These are phyloP conservation scores for Colletotrichum godetiae DNA, from an alignment of 2,329 filamentous ascomycete genomes.

Conservation along the genomic window DNA sequence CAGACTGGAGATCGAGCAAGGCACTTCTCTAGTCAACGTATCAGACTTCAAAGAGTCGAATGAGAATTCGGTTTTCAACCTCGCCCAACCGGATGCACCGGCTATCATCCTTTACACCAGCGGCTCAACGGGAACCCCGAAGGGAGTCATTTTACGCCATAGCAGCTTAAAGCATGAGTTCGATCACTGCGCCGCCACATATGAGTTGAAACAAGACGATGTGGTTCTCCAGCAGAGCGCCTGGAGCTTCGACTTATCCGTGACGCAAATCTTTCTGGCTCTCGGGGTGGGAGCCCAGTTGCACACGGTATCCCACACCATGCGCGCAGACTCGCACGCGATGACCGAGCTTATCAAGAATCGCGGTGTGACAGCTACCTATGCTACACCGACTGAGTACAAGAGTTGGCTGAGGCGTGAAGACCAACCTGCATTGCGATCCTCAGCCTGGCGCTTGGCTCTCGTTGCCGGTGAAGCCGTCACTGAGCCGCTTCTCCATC, in stretches of 20 bases:
- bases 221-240: constrained; percentile 52
- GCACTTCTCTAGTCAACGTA: not conserved
- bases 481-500: constrained; percentile 12
- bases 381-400: not conserved
- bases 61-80: not conserved
- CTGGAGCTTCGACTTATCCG: constrained; percentile 36
- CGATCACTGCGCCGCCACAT: not conserved
- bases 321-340: not conserved
- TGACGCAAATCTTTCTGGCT: not conserved
- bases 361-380: not conserved
- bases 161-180: constrained; percentile 5
- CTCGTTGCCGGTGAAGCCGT: constrained; percentile 38
- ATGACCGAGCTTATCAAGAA: not conserved
- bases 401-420: not conserved
- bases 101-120: constrained; percentile 48
- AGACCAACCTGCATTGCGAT: not conserved
- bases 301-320: not conserved
- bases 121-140: constrained; percentile 49
- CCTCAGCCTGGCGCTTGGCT: constrained; percentile 36
- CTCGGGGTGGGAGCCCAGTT: not conserved
- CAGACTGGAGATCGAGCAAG: not conserved
- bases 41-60: not conserved
- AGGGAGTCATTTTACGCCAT: constrained; percentile 49
- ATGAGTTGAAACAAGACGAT: constrained; percentile 37
- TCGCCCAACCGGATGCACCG: constrained; percentile 10